Evolutionary conservation across 306 rosid genomes (phyloP), one percentile per base, ranked within the genome.

Genomic region (Lagenaria siceraria): DNA sequence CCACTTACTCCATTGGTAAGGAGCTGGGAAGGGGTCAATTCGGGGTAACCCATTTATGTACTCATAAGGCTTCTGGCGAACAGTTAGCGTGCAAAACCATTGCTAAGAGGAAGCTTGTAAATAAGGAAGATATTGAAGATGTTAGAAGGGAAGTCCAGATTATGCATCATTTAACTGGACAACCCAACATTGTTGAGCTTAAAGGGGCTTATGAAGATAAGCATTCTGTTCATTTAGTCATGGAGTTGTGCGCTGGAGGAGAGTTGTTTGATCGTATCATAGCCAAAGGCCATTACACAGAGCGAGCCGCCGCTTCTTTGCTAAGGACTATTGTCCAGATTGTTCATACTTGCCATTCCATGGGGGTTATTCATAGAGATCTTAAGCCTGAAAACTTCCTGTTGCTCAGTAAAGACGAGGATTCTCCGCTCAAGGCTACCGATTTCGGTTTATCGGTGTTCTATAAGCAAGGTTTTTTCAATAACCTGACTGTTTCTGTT

Each of bases 361-460:
- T 95, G 97, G 99, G 97, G 27, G 97, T 95, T 76, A 92, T 95
- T 73, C 99, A 95, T 68, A 88, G 99, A 31, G 99, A 95, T 85
- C 97, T 95, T 52, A 95, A 95, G 89, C 98, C 99, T 70, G 99
- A 95, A 83, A 95, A 95, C 84, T 95, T 95, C 89, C 97, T 95
- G n/a, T 73, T 95, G 81, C 85, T 87, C 54, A 90, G 72, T 66
- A 92, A 88, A 84, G 90, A 86, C 7, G 99, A 92, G 81, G 82
- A 88, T 78, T 84, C 99, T 3, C 99, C 99, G 10, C 96, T 95
- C 80, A 88, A 92, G 83, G 99, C 92, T 24, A 95, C 99, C 0
- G 99, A 95, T 86, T 95, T 95, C n/a, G 99, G 99, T 27, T 82
- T 92, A 2, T 95, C 99, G 0, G 96, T 90, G 36, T 95, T 95